Evolutionary conservation across 2,329 filamentous ascomycete genomes (phyloP), one percentile per base, ranked within the genome.

Genomic region (Metarhizium guizhouense): DNA sequence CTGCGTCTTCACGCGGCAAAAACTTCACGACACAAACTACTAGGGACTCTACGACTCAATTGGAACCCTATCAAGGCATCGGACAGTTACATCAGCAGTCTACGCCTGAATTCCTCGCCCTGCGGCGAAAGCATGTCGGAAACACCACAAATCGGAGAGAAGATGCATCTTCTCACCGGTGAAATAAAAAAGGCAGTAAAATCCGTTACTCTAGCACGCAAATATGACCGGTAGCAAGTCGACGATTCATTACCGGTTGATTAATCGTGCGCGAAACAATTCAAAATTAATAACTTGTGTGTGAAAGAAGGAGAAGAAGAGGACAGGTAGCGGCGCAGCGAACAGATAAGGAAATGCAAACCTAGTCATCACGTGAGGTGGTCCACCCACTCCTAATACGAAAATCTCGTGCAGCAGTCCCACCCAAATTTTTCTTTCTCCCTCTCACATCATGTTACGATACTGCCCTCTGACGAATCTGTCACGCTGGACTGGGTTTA

Each of bases 181-280:
- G 55, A 47, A 56, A 60, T 40, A 54, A 59, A 63, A 64, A 57
- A 57, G 59, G 62, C 58, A 62, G 59, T 57, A 59, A 57, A 63
- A 57, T 65, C 68, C 65, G 60, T 79, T 74, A 58, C 57, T 83
- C 78, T 82, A 65, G 79, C 80, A 81, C 76, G 71, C 70, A 79
- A 79, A 80, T 82, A 79, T 83, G 80, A 83, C 79, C 79, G 74
- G 74, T 65, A 73, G 69, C 66, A 72, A 79, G 76, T 81, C 69
- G 71, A 67, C 56, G 69, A 73, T 63, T 79, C 69, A 66, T 71
- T 65, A 72, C 72, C 76, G 78, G 78, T 83, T 83, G 80, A 83
- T 83, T 82, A 76, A 76, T 80, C 72, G 77, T 82, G 80, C 79
- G 56, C 64, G 61, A 63, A 70, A 68, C 68, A 65, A 60, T 4